These are phyloP conservation scores for Anthracocystis panici-leucophaei DNA, from an alignment of 1,284 basidiomycete species.

Conservation along the genomic window DNA sequence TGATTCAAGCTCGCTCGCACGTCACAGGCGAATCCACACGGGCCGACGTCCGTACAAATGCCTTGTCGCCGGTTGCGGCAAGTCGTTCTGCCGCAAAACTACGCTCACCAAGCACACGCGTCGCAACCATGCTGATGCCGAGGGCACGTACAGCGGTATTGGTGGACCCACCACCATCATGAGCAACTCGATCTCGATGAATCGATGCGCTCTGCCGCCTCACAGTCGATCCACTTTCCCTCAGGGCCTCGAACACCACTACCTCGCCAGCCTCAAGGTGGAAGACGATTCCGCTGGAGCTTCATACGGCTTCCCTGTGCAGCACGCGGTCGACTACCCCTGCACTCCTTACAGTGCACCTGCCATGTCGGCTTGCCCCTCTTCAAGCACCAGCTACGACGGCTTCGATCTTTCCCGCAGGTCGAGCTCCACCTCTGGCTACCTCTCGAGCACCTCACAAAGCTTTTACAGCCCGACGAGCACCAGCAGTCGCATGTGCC, in stretches of 20 bases:
- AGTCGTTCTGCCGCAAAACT: conserved; percentile 70
- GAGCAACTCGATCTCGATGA: conserved; percentile 47
- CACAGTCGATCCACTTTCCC: conserved; percentile 43
- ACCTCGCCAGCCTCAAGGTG: conserved; percentile 25
- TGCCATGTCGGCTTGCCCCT: conserved; percentile 37
- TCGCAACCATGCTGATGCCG: conserved; percentile 61
- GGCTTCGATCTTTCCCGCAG: conserved; percentile 28
- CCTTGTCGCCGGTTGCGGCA: conserved; percentile 57
- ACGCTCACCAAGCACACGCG: conserved; percentile 71
- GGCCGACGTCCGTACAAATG: conserved; percentile 71
- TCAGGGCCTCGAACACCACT: conserved; percentile 39
- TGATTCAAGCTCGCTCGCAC: conserved; percentile 74
- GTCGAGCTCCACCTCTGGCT: conserved; percentile 27
- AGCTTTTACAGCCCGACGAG: conserved; percentile 30
- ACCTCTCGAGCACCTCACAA: conserved; percentile 25
- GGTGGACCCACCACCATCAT: conserved; percentile 31
- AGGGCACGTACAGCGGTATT: conserved; percentile 25
- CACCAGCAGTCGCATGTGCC: conserved; percentile 24
- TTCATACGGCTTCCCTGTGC: conserved; percentile 19
- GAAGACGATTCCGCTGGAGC: conserved; percentile 13
- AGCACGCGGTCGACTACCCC: conserved; percentile 20
- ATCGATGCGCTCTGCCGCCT: conserved; percentile 34
- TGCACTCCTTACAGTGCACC: conserved; percentile 31
- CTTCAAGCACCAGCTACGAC: conserved; percentile 24
- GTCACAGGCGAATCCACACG: conserved; percentile 80